Percentiles rank a stretch among this genome's conserved stretches.
phyloP scores from a whole-genome alignment of 257 asterid genomes.

The Solanum chilense region DNA sequence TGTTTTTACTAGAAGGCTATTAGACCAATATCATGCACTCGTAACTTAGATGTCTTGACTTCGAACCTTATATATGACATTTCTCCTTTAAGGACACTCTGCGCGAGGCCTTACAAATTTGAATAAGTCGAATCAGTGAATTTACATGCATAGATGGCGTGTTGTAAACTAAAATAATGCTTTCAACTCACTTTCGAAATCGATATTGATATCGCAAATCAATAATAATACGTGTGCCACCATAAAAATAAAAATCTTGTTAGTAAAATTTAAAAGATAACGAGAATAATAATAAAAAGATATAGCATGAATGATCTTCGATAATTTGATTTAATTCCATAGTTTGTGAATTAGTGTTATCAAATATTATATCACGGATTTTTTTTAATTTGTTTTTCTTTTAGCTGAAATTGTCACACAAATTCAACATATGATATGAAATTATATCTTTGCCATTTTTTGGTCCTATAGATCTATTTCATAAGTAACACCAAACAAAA shows the following conservation, averaged over 20 bases:
- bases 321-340: no score
- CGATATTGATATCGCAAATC: no score
- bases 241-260: no score
- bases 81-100: background rate
- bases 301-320: background rate
- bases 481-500: no score
- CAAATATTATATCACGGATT: background rate
- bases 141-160: background rate
- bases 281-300: background rate
- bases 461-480: no score
- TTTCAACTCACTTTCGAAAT: background rate
- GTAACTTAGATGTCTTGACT: background rate
- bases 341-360: no score
- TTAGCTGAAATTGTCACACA: no score
- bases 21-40: background rate
- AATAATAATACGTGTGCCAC: no score
- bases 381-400: no score
- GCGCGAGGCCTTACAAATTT: background rate
- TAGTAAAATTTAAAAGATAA: background rate
- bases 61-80: background rate
- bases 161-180: background rate
- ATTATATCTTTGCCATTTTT: no score
- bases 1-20: background rate
- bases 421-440: no score
- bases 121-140: background rate